Conservation (phyloP, 805 yeast genomes). For the Hanseniaspora thailandica region DNA sequence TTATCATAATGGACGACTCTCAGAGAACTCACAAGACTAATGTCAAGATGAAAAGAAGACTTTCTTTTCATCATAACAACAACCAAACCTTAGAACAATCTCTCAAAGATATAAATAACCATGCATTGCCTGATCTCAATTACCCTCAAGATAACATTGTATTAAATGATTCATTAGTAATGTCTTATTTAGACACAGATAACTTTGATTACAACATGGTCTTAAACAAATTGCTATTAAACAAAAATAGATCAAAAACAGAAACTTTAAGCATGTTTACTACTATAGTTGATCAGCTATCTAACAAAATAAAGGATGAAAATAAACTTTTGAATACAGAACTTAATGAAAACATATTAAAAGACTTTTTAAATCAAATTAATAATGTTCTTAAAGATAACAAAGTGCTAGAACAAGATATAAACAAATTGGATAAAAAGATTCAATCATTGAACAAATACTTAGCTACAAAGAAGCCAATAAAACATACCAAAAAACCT, state of each 20-base stretch:
- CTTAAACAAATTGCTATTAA: background rate
- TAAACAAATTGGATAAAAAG: slow-evolving; percentile 8
- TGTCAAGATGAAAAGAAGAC: slow-evolving; percentile 14
- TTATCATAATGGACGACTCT: background rate
- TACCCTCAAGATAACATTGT: background rate
- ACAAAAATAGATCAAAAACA: slow-evolving; percentile 13
- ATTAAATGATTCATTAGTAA: slow-evolving; percentile 3
- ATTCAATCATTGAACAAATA: background rate
- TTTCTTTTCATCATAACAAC: slow-evolving; percentile 13
- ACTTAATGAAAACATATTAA: background rate
- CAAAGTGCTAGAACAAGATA: background rate
- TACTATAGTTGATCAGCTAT: slow-evolving; percentile 6
- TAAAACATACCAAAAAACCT: background rate
- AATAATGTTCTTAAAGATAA: background rate
- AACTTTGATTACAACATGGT: slow-evolving; percentile 5
- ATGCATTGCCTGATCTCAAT: background rate
- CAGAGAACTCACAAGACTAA: slow-evolving; percentile 14
- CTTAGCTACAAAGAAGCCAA: background rate
- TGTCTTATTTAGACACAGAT: slow-evolving; percentile 2
- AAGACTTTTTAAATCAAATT: background rate
- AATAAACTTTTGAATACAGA: slow-evolving; percentile 5
- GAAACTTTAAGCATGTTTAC: slow-evolving; percentile 14
- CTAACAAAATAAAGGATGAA: background rate
- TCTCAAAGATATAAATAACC: background rate
- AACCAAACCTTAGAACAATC: slow-evolving; percentile 6